Base-by-base conservation (phyloP, 2,329 filamentous ascomycete genomes). In the Cyphellophora europaea region DNA sequence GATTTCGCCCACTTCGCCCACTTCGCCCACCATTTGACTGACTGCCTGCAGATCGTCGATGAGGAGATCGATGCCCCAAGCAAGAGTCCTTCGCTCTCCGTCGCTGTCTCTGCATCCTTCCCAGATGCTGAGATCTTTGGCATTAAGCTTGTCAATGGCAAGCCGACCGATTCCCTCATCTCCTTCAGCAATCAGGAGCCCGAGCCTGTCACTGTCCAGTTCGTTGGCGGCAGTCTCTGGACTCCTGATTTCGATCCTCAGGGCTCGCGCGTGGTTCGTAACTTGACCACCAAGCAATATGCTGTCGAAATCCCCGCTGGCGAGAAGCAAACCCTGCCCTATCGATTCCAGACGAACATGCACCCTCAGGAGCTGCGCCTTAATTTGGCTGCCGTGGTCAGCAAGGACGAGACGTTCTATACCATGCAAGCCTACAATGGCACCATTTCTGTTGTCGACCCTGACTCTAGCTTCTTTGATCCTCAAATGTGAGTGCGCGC, bases 141-240 rank as follows among this genome's bases (percentile, higher is more conserved):
- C 52, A 78, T 96, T 51, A 94, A 93, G 74, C 78, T 96, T 49
- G 75, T 96, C 69, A 98, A 98, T 58, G 86, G 87, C 54, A 79
- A 81, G 47, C 77, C 86, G 27, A 94, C 87, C 45, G 77, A 83
- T 59, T 82, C 87, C 21, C 64, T 93, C 35, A 66, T 98, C 51
- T 78, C 86, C 53, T 71, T 98, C 57, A 74, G 71, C 58, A 98
- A 98, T 69, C 70, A 84, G 43, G 91, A 98, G 64, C 69, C 74
- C 10, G 69, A 70, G 34, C 73, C 87, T 15, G 74, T 98, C 54
- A 74, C 72, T 43, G 69, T 98, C 41, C 71, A 78, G 55, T 73
- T 93, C 50, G 63, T 95, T 30, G 79, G 79, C 29, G 91, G 88
- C 45, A 74, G 74, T 44, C 74, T 98, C 42, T 67, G 69, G 56